phyloP scores from a whole-genome alignment of 148 eudicot genomes.

The Cornus suecica region DNA sequence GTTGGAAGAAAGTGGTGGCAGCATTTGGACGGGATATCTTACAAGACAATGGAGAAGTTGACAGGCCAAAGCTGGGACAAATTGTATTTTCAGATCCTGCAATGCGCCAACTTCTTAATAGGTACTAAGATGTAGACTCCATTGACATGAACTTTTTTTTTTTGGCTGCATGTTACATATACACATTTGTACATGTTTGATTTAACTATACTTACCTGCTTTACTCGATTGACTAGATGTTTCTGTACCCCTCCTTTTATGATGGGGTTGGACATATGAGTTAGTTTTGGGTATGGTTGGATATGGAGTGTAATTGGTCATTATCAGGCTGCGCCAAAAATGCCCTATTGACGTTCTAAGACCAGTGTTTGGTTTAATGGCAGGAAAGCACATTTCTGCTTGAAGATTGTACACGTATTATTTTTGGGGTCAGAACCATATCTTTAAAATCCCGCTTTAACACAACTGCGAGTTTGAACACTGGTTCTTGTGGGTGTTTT shows the following conservation, averaged over 20 bases:
- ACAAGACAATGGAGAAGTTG: constrained; percentile 78
- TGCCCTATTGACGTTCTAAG: not conserved
- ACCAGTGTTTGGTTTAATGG: not conserved
- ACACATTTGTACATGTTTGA: not conserved
- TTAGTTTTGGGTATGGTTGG: not conserved
- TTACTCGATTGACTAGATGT: not conserved
- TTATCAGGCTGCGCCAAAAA: not conserved
- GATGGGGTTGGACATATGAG: not conserved
- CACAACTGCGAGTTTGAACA: not conserved
- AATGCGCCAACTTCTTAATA: constrained; percentile 79
- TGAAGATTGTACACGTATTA: not conserved
- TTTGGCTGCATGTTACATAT: not conserved
- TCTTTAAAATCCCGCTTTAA: not conserved
- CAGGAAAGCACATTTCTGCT: not conserved
- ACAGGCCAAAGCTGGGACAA: constrained; percentile 72
- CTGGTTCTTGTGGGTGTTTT: not conserved
- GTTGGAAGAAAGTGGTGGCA: constrained; percentile 86
- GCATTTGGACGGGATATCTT: constrained; percentile 83
- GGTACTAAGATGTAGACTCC: constrained; percentile 31
- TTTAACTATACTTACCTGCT: not conserved
- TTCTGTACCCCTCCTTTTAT: not conserved
- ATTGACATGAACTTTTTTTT: not conserved
- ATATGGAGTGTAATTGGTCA: not conserved
- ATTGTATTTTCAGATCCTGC: constrained; percentile 79
- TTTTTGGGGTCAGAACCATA: not conserved